Evolutionary conservation across 129 eudicot species (phyloP).

Genomic region (Helianthus tuberosus): DNA sequence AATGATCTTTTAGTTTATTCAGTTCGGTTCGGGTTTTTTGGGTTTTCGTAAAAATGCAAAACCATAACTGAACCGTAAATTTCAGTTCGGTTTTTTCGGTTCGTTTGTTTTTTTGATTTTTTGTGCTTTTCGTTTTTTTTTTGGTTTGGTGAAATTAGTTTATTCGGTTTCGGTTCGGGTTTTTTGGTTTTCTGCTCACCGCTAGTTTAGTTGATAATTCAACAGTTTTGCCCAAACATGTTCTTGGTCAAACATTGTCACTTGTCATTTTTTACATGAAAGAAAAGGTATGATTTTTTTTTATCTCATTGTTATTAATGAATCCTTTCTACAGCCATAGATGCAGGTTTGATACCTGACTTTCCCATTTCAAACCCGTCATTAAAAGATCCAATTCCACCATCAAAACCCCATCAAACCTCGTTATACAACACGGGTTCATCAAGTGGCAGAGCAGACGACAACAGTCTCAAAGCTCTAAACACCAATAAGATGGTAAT

Average conservation of each 20-base stretch:
- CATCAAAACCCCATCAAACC: slow-evolving; percentile 45
- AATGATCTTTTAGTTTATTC: no score
- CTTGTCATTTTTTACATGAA: background rate
- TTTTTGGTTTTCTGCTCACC: no score
- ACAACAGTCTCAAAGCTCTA: slow-evolving; percentile 28
- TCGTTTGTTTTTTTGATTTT: no score
- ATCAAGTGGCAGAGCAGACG: slow-evolving; percentile 31
- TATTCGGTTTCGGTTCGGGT: no score
- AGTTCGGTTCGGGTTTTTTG: no score
- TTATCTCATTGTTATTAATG: background rate
- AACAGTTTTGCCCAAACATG: background rate
- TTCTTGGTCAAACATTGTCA: background rate
- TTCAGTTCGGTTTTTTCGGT: no score
- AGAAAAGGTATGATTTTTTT: background rate
- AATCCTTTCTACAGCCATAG: slow-evolving; percentile 32
- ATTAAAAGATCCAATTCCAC: slow-evolving; percentile 40
- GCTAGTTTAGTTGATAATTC: background rate
- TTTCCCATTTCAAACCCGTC: slow-evolving; percentile 41
- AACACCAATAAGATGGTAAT: slow-evolving; percentile 41
- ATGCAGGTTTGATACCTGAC: slow-evolving; percentile 44
- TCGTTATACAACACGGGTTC: slow-evolving; percentile 50
- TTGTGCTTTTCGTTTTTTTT: no score
- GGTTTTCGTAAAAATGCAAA: no score
- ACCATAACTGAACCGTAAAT: no score
- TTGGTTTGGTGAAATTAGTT: no score